These are phyloP conservation scores for Haemoproteus tartakovskyi DNA, from an alignment of 169 alveolate species.

Conservation along the genomic window DNA sequence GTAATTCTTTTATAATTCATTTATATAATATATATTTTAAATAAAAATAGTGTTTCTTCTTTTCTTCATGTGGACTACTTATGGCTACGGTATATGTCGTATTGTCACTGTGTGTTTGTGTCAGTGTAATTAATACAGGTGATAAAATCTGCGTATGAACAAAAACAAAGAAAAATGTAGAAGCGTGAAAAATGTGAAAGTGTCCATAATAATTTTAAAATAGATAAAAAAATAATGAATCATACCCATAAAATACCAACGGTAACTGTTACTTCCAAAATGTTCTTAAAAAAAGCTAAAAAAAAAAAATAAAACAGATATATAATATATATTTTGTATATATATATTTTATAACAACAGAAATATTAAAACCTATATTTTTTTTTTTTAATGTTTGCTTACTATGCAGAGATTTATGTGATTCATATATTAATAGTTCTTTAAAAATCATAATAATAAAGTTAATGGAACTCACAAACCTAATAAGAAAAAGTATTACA, in stretches of 20 bases:
- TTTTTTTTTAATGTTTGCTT: constrained; percentile 5
- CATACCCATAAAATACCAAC: constrained; percentile 65
- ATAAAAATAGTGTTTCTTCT: not conserved
- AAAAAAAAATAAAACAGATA: too few species aligned
- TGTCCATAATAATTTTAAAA: too few species aligned
- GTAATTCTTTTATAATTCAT: too few species aligned
- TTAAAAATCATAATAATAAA: constrained; percentile 24
- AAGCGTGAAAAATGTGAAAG: not conserved
- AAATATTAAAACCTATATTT: too few species aligned
- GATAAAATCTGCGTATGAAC: constrained; percentile 16
- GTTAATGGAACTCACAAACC: constrained; percentile 11
- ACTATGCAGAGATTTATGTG: constrained; percentile 37
- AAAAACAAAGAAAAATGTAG: constrained; percentile 1
- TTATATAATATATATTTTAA: not conserved
- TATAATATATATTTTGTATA: too few species aligned
- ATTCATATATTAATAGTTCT: constrained; percentile 38
- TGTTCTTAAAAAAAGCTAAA: constrained; percentile 39
- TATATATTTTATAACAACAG: too few species aligned
- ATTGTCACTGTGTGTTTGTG: constrained; percentile 58
- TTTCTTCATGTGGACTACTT: constrained; percentile 3
- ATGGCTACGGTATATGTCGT: constrained; percentile 40
- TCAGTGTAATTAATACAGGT: constrained; percentile 51
- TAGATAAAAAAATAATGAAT: too few species aligned
- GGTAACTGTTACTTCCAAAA: constrained; percentile 32
- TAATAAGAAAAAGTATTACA: not conserved